Percentiles rank a stretch among this genome's conserved stretches.
These are phyloP conservation scores for Helianthus tuberosus DNA, from an alignment of 129 eudicot species.

Conservation along the genomic window DNA sequence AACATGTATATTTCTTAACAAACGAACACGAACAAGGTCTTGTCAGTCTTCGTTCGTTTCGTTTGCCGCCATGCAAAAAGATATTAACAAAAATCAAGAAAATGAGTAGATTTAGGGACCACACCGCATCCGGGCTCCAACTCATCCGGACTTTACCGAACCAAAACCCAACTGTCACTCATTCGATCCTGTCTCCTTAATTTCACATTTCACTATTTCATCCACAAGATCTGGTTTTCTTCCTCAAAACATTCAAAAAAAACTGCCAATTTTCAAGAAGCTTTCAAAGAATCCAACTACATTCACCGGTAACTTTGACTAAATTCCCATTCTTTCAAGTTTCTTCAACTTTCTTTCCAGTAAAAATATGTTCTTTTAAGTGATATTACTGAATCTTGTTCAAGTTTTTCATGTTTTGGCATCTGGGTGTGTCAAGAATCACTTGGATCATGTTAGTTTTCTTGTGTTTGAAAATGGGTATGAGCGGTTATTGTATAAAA, in stretches of 20 bases:
- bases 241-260: not conserved
- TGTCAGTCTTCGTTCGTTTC: no score
- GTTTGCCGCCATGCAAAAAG: not conserved
- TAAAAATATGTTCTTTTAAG: not conserved
- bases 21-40: no score
- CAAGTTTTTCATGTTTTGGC: not conserved
- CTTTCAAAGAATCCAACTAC: constrained; percentile 15
- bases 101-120: not conserved
- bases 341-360: constrained; percentile 15
- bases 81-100: not conserved
- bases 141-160: constrained; percentile 12
- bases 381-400: constrained; percentile 3
- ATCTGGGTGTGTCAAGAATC: constrained; percentile 15
- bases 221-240: constrained; percentile 30
- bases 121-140: constrained; percentile 13
- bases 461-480: not conserved
- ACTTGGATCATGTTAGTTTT: constrained; percentile 7
- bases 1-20: no score
- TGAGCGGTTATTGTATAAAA: not conserved
- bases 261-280: not conserved
- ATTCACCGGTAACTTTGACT: constrained; percentile 22
- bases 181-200: constrained; percentile 21
- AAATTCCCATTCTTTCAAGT: not conserved
- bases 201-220: constrained; percentile 21
- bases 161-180: constrained; percentile 35